Base-by-base conservation (phyloP, 352 stramenopile genomes). In the Phytopythium litorale region DNA sequence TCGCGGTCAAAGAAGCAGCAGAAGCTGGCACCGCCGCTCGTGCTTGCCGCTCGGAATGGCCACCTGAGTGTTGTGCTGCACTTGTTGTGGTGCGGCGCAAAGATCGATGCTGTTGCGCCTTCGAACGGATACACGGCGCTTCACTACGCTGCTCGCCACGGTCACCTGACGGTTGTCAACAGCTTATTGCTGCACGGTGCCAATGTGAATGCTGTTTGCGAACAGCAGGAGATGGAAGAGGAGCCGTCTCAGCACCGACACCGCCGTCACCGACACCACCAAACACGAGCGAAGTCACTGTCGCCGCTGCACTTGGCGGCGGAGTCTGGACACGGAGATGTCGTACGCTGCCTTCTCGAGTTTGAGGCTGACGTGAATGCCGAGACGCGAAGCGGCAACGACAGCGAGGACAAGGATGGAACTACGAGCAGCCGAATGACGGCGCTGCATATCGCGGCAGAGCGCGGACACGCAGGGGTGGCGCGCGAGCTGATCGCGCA, bases 81-180 rank as follows among this genome's bases (percentile, higher is more conserved):
- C 48, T 49, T 85, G 35, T 43, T 85, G 53, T 85, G 76, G 76
- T 64, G 64, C 15, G 76, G 73, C 35, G 71, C 76, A 15, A 73
- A 77, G 28, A 54, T 81, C n/a, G 73, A 82, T 15, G 68, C 71
- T 25, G 62, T 64, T n/a, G 76, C 73, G 21, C 56, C 51, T 11
- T 62, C 72, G 12, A 78, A 66, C 21, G 76, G 76, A 30, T 85
- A 85, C 62, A 82, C 73, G 4, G 75, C 75, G 12, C 61, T 87
- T 52, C 73, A 82, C 56, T 79, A 84, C 51, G 77, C 77, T 28
- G 67, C 75, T 38, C 79, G 76, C n/a, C 65, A 84, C 46, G 77
- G 77, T 9, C 75, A 84, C 46, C 42, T 84, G 48, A 84, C 72
- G 52, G 72, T 87, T 50, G 78, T 81, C 32, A 84, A 84, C 60